Conservation (phyloP, 768 basidiomycete species). For the Boletus eberwhitei region DNA sequence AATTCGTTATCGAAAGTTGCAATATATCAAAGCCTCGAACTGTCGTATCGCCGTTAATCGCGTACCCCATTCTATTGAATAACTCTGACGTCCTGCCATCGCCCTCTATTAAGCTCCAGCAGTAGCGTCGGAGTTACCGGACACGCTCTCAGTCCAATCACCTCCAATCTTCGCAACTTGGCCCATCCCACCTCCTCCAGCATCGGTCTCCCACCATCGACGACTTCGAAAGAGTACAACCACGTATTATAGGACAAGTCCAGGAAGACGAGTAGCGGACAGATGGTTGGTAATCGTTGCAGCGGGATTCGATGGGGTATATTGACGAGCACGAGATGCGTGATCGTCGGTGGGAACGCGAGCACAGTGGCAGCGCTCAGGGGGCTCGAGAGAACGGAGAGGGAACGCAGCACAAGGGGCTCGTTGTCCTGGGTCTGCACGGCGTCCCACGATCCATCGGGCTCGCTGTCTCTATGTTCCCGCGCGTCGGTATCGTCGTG, state of each 20-base stretch:
- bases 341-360: slow-evolving; percentile 61
- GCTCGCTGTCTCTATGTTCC: not conserved
- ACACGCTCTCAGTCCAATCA: slow-evolving; percentile 58
- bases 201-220: slow-evolving; percentile 24
- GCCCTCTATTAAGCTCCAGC: slow-evolving; percentile 49
- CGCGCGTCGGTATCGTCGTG: not conserved
- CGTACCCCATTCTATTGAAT: slow-evolving; percentile 33
- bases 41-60: not conserved
- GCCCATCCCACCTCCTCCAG: slow-evolving; percentile 57
- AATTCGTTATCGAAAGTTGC: not conserved
- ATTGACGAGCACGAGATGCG: slow-evolving; percentile 56
- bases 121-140: slow-evolving; percentile 41
- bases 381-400: slow-evolving; percentile 49
- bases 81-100: slow-evolving; percentile 63
- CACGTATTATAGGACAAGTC: slow-evolving; percentile 68
- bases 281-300: slow-evolving; percentile 53
- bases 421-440: slow-evolving; percentile 28
- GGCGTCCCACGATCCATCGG: slow-evolving; percentile 41
- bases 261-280: slow-evolving; percentile 59
- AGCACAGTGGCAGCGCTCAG: slow-evolving; percentile 45
- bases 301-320: slow-evolving; percentile 48
- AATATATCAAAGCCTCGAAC: not conserved
- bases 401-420: slow-evolving; percentile 37
- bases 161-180: slow-evolving; percentile 49
- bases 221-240: slow-evolving; percentile 22